Evolutionary conservation across 768 basidiomycete genomes (phyloP), one percentile per base, ranked within the genome.

Genomic region (Cantharellus cinnabarinus): DNA sequence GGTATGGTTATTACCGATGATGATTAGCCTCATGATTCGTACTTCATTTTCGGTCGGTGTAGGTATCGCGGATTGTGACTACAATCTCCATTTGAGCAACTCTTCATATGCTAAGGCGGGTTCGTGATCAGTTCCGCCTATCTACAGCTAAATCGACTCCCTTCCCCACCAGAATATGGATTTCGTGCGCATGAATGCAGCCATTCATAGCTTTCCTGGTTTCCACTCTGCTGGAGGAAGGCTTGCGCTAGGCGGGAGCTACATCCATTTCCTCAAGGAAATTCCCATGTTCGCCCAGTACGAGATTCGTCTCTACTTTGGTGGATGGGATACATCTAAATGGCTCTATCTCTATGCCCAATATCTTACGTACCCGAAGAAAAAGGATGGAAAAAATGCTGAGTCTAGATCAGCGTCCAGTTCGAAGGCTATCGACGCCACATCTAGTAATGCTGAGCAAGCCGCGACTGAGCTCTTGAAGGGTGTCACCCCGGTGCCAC

Each of bases 1-100:
- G 76, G 83, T 83, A 63, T 66, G 79, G 74, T 41, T 53, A 20
- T 56, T 51, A 41, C 38, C 48, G 41, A 37, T 35, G 57, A 40
- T 20, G 20, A n/a, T 3, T 41, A 50, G 58, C 3, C 5, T 58
- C 57, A 7, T 61, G 15, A n/a, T 39, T 14, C 14, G 15, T 15
- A 2, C 56, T 41, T 44, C 14, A 7, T 42, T 34, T 20, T 42
- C n/a, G 10, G 39, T 55, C 2, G 4, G 10, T 56, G 4, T n/a
- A n/a, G 58, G 83, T 59, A 63, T 80, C 4, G 85, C 88, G 62
- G 86, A 88, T 50, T 75, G 76, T 50, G 87, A 89, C 68, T 81
- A 80, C 64, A 79, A 84, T 65, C 67, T 75, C 7, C 86, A 89
- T 65, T 72, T 89, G 60, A 86, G 83, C 67, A 89, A 89, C 65